Conservation (phyloP, 176 grass and related monocot genomes). For the Phyllostachys edulis region DNA sequence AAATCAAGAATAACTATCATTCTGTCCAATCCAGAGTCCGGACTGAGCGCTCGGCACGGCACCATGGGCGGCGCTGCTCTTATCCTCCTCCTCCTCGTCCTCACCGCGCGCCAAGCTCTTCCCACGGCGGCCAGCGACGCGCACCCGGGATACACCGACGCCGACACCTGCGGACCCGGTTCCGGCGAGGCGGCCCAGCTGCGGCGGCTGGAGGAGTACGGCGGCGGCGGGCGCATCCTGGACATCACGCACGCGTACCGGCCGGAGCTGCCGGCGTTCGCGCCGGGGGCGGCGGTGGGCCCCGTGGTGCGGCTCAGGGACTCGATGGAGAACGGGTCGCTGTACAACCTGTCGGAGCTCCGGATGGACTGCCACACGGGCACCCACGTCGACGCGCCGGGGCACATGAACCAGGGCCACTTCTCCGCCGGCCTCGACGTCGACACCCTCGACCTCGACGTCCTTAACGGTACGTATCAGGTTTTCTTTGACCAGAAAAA, state of each 20-base stretch:
- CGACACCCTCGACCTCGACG: slow-evolving; percentile 73
- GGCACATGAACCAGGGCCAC: slow-evolving; percentile 50
- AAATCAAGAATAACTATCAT: no score
- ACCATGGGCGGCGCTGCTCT: background rate
- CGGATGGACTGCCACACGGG: slow-evolving; percentile 52
- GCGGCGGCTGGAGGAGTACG: slow-evolving; percentile 46
- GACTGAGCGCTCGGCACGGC: background rate
- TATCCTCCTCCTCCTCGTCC: slow-evolving; percentile 15
- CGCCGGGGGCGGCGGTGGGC: slow-evolving; percentile 37
- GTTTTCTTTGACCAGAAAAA: background rate
- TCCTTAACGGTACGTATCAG: slow-evolving; percentile 53
- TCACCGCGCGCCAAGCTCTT: background rate
- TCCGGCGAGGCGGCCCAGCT: background rate
- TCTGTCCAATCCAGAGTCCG: no score
- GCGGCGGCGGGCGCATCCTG: slow-evolving; percentile 58
- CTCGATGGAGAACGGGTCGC: slow-evolving; percentile 71
- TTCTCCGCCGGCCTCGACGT: slow-evolving; percentile 68
- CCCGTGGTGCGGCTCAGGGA: slow-evolving; percentile 48
- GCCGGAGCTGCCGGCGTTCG: slow-evolving; percentile 51
- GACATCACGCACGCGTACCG: slow-evolving; percentile 84
- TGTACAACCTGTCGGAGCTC: slow-evolving; percentile 75
- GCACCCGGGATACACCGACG: slow-evolving; percentile 31
- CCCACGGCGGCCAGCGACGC: slow-evolving; percentile 1
- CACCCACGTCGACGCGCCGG: slow-evolving; percentile 75
- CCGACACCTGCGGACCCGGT: background rate